Percentiles rank a stretch among this genome's conserved stretches.
phyloP scores from a whole-genome alignment of 345 rosid species.

The Microcos paniculata region DNA sequence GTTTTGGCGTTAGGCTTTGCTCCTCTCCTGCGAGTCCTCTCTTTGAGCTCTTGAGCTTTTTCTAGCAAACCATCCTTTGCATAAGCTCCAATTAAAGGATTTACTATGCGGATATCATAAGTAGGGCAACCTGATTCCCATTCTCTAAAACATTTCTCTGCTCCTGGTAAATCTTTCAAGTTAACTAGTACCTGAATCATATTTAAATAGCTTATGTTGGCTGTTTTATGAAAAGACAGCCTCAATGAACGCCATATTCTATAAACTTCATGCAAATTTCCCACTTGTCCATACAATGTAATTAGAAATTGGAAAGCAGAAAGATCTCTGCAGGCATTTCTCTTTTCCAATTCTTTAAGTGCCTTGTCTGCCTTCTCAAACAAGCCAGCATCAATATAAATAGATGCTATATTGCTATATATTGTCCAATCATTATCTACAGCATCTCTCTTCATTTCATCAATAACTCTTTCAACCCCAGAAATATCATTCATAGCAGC shows the following conservation, averaged over 20 bases:
- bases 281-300: conserved; percentile 68
- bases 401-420: conserved; percentile 82
- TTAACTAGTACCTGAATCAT: conserved; percentile 84
- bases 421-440: conserved; percentile 90
- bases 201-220: conserved; percentile 81
- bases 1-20: conserved; percentile 78
- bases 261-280: conserved; percentile 75
- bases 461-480: conserved; percentile 82
- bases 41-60: conserved; percentile 70
- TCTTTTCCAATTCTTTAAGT: conserved; percentile 78
- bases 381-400: conserved; percentile 68
- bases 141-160: conserved; percentile 86
- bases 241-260: conserved; percentile 92
- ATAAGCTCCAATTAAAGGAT: conserved; percentile 73
- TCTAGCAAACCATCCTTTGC: conserved; percentile 52
- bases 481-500: conserved; percentile 69
- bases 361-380: conserved; percentile 75
- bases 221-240: conserved; percentile 73
- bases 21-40: conserved; percentile 65
- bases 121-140: conserved; percentile 72
- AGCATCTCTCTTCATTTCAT: conserved; percentile 89
- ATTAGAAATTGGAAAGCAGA: conserved; percentile 79
- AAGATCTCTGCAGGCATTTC: conserved; percentile 45
- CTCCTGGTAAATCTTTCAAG: conserved; percentile 87
- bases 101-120: conserved; percentile 73